phyloP scores from a whole-genome alignment of 345 rosid genomes.

The Eucalyptus erythrocorys region DNA sequence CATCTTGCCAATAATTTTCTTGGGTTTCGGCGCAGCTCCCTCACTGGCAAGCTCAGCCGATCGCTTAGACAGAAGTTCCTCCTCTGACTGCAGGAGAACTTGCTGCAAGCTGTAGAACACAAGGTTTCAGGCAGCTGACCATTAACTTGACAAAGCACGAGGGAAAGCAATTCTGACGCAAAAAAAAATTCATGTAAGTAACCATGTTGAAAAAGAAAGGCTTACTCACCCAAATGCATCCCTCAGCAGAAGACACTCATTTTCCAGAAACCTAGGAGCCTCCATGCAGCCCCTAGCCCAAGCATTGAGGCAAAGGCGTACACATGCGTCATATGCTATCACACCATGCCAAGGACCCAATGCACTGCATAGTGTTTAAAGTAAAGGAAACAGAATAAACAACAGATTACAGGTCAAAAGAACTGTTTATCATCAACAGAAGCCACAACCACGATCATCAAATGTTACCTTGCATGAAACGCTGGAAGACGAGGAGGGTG shows the following conservation, averaged over 20 bases:
- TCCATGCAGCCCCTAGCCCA: slow-evolving; percentile 99
- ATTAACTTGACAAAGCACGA: neutral
- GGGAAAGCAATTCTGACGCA: neutral
- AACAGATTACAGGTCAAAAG: neutral
- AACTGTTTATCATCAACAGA: neutral
- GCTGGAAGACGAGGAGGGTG: slow-evolving; percentile 72
- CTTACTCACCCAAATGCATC: slow-evolving; percentile 74
- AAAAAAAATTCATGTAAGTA: neutral
- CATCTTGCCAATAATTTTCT: slow-evolving; percentile 84
- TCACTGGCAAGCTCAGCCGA: slow-evolving; percentile 51
- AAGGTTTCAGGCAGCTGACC: neutral
- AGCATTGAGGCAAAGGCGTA: slow-evolving; percentile 94
- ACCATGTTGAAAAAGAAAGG: neutral
- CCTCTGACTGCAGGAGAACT: slow-evolving; percentile 88
- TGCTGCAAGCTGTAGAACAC: slow-evolving; percentile 44
- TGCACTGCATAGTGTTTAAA: slow-evolving; percentile 40
- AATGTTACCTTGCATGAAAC: slow-evolving; percentile 79
- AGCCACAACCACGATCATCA: neutral
- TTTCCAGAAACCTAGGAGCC: slow-evolving; percentile 91
- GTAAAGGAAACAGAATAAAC: neutral
- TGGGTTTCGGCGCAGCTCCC: slow-evolving; percentile 60
- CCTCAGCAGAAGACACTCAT: slow-evolving; percentile 83
- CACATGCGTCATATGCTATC: slow-evolving; percentile 94
- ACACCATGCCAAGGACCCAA: slow-evolving; percentile 97
- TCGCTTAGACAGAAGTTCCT: slow-evolving; percentile 64